Base-by-base conservation (phyloP, 345 rosid species). In the Noccaea caerulescens region DNA sequence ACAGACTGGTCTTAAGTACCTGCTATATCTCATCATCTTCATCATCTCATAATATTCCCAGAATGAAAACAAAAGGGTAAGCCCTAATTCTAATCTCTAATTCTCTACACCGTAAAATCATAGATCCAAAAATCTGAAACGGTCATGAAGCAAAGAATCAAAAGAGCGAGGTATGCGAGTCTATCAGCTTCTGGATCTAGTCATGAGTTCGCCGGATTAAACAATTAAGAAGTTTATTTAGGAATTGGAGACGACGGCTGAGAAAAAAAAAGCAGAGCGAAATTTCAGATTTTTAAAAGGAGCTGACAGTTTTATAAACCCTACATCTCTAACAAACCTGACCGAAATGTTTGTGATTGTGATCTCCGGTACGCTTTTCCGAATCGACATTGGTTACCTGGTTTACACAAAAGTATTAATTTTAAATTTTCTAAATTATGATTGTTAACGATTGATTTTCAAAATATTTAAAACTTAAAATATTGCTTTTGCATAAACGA, bases 11-110 rank as follows among this genome's bases (percentile, higher is more conserved):
- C 72, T 47, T 73, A 73, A 73, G 77, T 73, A 73, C 77, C 77
- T 73, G 77, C 77, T 65, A 73, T 73, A 73, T 65, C 34, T 73
- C 77, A 16, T 73, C 77, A 73, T 73, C 23, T 73, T 73, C 77
- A 73, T 73, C 66, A 73, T 65, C 72, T 65, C 4, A 7, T 44
- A 9, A n/a, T 62, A 32, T 39, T 55, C 58, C 76, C 7, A 20
- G 0, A n/a, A 44, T 20, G 1, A 53, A 13, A 6, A 41, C 4
- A 18, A 7, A 2, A 1, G 20, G 2, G 0, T 12, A 49, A 37
- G 38, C 47, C 37, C 4, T 7, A 53, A 32, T n/a, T 4, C 46
- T 33, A 33, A 52, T 18, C 20, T 18, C 20, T 18, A 23, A 18
- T 8, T 44, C 41, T 30, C 41, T 32, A 45, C 0, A 12, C 7